Percentiles rank a stretch among this genome's conserved stretches.
Conservation (phyloP, 2,329 filamentous ascomycete genomes). For the Ceratocystis colombiana region DNA sequence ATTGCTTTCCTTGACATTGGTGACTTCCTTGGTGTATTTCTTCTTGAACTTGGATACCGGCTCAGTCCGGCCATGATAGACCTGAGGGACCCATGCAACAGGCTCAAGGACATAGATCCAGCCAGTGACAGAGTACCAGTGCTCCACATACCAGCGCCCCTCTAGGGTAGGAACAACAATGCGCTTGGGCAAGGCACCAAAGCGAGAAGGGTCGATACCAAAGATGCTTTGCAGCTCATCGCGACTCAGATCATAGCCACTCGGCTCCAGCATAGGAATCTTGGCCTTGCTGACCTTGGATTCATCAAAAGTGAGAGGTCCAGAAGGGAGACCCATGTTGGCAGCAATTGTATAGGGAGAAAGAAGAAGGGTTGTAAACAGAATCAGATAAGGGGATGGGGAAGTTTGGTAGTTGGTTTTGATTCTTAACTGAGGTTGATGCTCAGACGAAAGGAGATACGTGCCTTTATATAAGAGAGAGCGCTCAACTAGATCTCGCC, state of each 20-base stretch:
- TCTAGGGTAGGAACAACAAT: not conserved
- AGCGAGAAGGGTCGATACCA: not conserved
- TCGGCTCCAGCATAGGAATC: not conserved
- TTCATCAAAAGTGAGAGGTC: constrained; percentile 1
- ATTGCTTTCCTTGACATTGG: not conserved
- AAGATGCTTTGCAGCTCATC: not conserved
- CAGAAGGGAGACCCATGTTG: not conserved
- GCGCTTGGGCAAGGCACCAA: not conserved
- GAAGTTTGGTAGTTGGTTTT: no score
- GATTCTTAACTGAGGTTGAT: no score
- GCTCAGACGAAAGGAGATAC: no score
- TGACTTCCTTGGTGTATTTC: not conserved
- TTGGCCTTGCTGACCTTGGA: not conserved
- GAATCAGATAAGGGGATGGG: no score
- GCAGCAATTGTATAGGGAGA: no score
- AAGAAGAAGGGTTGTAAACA: no score
- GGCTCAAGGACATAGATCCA: constrained; percentile 2
- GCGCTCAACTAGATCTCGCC: no score
- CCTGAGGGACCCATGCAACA: not conserved
- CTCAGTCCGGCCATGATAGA: not conserved
- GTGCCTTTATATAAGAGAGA: no score
- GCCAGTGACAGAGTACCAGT: constrained; percentile 3
- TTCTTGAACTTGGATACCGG: constrained; percentile 1
- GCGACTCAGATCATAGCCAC: not conserved
- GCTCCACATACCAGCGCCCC: not conserved